These are phyloP conservation scores for Hemileia vastatrix DNA, from an alignment of 1,284 basidiomycete species.

Conservation along the genomic window DNA sequence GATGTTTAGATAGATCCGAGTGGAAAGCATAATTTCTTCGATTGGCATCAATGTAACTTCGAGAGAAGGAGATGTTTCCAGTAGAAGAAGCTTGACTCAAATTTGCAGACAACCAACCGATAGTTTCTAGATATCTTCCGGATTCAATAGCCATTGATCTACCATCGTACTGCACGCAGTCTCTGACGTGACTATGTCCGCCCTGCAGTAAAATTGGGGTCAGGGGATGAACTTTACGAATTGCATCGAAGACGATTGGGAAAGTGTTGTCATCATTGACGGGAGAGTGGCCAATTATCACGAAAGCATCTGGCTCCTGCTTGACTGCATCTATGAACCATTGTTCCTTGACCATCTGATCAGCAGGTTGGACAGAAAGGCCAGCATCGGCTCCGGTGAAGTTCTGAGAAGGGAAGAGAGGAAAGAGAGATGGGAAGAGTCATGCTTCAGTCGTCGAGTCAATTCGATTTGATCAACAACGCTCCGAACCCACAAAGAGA, in stretches of 20 bases:
- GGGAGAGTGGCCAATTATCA: constrained; percentile 59
- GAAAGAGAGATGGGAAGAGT: no score
- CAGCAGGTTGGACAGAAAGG: constrained; percentile 34
- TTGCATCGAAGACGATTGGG: constrained; percentile 58
- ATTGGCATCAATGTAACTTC: constrained; percentile 65
- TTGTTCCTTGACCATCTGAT: constrained; percentile 27
- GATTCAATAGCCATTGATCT: constrained; percentile 64
- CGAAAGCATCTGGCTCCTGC: constrained; percentile 71
- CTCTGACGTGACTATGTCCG: constrained; percentile 59
- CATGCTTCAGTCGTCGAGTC: no score
- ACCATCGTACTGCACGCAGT: constrained; percentile 59
- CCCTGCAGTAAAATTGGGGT: constrained; percentile 73
- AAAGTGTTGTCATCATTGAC: constrained; percentile 31
- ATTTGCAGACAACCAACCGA: constrained; percentile 51
- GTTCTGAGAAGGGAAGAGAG: constrained; percentile 11
- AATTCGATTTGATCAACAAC: no score
- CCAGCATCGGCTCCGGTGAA: constrained; percentile 37
- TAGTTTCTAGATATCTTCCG: constrained; percentile 76
- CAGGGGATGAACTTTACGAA: constrained; percentile 59
- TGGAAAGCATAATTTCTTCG: constrained; percentile 59
- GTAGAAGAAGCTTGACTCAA: constrained; percentile 10
- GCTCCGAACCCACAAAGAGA: constrained; percentile 47
- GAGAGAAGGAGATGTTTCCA: constrained; percentile 53
- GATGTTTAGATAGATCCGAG: constrained; percentile 25
- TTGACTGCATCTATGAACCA: constrained; percentile 66